phyloP scores from a whole-genome alignment of 2,329 filamentous ascomycete genomes.

The Monilinia fructicola region DNA sequence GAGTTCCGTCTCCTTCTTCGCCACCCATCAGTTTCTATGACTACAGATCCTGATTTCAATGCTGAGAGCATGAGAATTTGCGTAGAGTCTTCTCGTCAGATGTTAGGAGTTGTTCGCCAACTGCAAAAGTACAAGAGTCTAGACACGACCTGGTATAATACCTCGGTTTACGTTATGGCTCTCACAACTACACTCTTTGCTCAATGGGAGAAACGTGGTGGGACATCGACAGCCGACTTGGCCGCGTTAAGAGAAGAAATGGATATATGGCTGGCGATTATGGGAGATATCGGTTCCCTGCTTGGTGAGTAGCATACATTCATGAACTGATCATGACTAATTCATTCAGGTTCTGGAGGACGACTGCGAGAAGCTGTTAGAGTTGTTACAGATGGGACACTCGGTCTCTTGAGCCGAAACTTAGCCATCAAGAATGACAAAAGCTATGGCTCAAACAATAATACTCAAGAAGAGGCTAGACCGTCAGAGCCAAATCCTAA shows the following conservation, averaged over 20 bases:
- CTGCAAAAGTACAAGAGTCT: slow-evolving; percentile 65
- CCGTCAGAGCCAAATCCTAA: slow-evolving; percentile 20
- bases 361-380: slow-evolving; percentile 50
- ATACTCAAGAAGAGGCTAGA: slow-evolving; percentile 22
- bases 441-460: slow-evolving; percentile 29
- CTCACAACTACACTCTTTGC: slow-evolving; percentile 72
- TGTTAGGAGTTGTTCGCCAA: slow-evolving; percentile 59
- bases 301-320: slow-evolving; percentile 54
- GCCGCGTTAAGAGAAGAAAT: slow-evolving; percentile 64
- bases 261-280: slow-evolving; percentile 65
- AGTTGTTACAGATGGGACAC: slow-evolving; percentile 49
- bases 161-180: slow-evolving; percentile 69
- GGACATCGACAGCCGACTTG: slow-evolving; percentile 59
- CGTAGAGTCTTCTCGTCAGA: slow-evolving; percentile 62
- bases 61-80: slow-evolving; percentile 65
- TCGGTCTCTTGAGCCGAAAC: slow-evolving; percentile 47
- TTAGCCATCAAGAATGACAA: slow-evolving; percentile 45
- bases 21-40: slow-evolving; percentile 60
- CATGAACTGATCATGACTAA: slow-evolving; percentile 17
- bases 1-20: slow-evolving; percentile 61
- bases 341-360: slow-evolving; percentile 46
- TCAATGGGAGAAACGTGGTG: slow-evolving; percentile 64
- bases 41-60: slow-evolving; percentile 54
- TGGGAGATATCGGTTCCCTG: slow-evolving; percentile 65
- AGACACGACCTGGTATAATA: slow-evolving; percentile 77